A percentile compares a stretch with the other conserved stretches of the same genome.
phyloP scores from a whole-genome alignment of 169 alveolate genomes.

The Babesia ovis region DNA sequence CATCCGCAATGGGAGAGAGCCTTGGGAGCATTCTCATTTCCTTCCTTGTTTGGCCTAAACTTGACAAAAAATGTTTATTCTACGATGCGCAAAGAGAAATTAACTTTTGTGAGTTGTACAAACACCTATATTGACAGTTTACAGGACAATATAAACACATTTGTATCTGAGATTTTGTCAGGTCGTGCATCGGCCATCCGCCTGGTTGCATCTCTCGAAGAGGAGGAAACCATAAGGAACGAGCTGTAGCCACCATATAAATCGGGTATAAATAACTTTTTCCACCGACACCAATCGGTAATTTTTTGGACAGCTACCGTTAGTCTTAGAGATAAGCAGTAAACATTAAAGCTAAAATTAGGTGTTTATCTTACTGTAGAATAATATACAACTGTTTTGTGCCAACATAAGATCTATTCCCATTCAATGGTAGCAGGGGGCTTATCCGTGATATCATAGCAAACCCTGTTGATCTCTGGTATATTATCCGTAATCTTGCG shows the following conservation, averaged over 20 bases:
- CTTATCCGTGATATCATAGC: conserved; percentile 76
- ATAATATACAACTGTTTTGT: too few relatives aligned
- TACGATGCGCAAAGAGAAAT: conserved; percentile 33
- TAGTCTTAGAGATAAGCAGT: too few relatives aligned
- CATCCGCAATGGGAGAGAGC: conserved; percentile 57
- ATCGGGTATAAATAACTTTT: too few relatives aligned
- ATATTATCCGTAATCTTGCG: conserved; percentile 69
- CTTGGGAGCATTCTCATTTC: conserved; percentile 32
- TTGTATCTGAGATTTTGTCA: conserved; percentile 36
- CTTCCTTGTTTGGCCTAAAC: conserved; percentile 55
- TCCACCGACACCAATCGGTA: too few relatives aligned
- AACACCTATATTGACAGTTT: neutral
- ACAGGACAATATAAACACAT: conserved; percentile 44
- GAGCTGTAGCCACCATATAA: conserved; percentile 11
- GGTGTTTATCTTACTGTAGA: too few relatives aligned
- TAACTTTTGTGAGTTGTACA: conserved; percentile 18
- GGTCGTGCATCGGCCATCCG: conserved; percentile 47
- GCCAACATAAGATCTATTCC: conserved; percentile 32
- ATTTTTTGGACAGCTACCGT: too few relatives aligned
- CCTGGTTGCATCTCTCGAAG: conserved; percentile 30
- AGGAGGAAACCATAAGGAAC: neutral
- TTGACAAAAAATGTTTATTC: conserved; percentile 57
- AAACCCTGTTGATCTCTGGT: conserved; percentile 72
- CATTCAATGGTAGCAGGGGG: conserved; percentile 80
- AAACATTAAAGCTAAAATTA: too few relatives aligned